phyloP scores from a whole-genome alignment of 2,329 filamentous ascomycete species.

The Fusarium floridanum region DNA sequence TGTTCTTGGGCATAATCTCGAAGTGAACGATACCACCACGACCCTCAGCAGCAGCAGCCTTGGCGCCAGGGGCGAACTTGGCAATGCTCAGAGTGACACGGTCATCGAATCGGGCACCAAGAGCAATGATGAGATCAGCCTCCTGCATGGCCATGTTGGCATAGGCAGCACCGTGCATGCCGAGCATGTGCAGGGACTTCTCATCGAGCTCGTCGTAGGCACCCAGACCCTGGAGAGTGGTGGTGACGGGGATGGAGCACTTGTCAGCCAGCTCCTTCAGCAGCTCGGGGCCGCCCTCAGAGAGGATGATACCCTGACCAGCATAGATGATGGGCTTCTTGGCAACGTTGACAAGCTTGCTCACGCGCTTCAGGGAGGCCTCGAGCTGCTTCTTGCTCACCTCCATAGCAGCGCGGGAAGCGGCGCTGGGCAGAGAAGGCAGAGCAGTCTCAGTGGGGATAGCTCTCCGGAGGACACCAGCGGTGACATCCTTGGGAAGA shows the following conservation, averaged over 20 bases:
- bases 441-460: slow-evolving; percentile 83
- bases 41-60: slow-evolving; percentile 83
- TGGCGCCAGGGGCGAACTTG: slow-evolving; percentile 92
- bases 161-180: slow-evolving; percentile 97
- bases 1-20: slow-evolving; percentile 99
- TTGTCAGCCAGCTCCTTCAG: slow-evolving; percentile 92
- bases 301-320: slow-evolving; percentile 87
- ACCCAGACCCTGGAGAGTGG: slow-evolving; percentile 93
- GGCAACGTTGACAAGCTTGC: slow-evolving; percentile 84
- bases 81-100: slow-evolving; percentile 86
- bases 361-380: slow-evolving; percentile 80
- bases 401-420: slow-evolving; percentile 81
- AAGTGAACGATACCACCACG: slow-evolving; percentile 97
- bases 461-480: slow-evolving; percentile 82
- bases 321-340: slow-evolving; percentile 97
- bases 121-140: slow-evolving; percentile 93
- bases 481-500: slow-evolving; percentile 95
- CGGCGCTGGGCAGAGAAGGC: slow-evolving; percentile 86
- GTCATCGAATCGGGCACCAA: slow-evolving; percentile 95
- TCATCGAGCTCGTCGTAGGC: slow-evolving; percentile 93
- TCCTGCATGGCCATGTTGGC: slow-evolving; percentile 99
- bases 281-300: slow-evolving; percentile 81
- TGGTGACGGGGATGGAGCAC: slow-evolving; percentile 92
- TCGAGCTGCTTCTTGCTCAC: slow-evolving; percentile 79
- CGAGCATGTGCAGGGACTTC: slow-evolving; percentile 97